Evolutionary conservation across 1,139 yeast genomes (phyloP), one percentile per base, ranked within the genome.

Genomic region (Debaryomyces subglobosus): DNA sequence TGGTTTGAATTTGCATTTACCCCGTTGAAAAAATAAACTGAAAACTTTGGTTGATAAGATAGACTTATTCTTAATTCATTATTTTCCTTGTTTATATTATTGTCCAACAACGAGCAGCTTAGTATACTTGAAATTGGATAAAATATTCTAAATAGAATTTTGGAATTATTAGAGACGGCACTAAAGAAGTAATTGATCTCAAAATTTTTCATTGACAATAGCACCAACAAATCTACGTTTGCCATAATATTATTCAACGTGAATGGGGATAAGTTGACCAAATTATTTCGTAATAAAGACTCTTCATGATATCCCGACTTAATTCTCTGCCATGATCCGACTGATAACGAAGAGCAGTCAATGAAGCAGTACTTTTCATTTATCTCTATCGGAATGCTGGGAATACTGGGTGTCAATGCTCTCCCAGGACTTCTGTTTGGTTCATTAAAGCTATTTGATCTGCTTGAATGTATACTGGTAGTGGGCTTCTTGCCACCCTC

Each of bases 311-410:
- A 71, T 0, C 92, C 94, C 36, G 86, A 77, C 61, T 83, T 83
- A 54, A 86, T 78, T 54, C 95, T 69, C 63, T 86, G 91, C 95
- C 95, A 87, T 39, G 85, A 77, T 0, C 94, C 94, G 23, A 87
- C 91, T 1, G 86, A 79, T 18, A 86, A 72, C 21, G 88, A 82
- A 46, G 78, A 72, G 53, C 88, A 79, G 57, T 86, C 90, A 40
- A 86, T 77, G 56, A 85, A 79, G 60, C 82, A 79, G 63, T 86
- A 87, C 56, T 83, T 82, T 46, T 82, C 86, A 61, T 86, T 86
- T 37, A 85, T 65, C 44, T 76, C 79, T 37, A 84, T 69, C 2
- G 87, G 86, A 5, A 79, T 68, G 38, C 45, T 32, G 29, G 39
- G 41, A 21, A 38, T n/a, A 23, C 42, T 33, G 10, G 53, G 36